A percentile compares a stretch with the other conserved stretches of the same genome.
Conservation (phyloP, 306 rosid species). For the Vachellia pachyceras region DNA sequence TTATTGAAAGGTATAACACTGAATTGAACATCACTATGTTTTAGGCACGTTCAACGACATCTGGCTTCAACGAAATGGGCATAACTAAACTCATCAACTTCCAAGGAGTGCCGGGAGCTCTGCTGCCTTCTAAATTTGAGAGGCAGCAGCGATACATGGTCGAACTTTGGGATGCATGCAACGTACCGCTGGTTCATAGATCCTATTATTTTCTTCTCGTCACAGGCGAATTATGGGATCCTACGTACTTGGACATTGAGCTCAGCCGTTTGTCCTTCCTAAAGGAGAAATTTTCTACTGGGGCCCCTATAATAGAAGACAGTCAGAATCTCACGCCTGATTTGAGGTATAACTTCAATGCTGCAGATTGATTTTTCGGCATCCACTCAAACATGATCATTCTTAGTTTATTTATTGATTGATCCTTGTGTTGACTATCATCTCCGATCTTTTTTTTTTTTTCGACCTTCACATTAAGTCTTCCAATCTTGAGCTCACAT, state of each 20-base stretch:
- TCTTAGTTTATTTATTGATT: no score
- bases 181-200: conserved; percentile 80
- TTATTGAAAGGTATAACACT: background rate
- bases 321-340: conserved; percentile 53
- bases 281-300: conserved; percentile 56
- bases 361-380: conserved; percentile 17
- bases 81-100: conserved; percentile 33
- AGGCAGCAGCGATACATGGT: conserved; percentile 65
- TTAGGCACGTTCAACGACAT: conserved; percentile 43
- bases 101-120: conserved; percentile 33
- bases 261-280: conserved; percentile 78
- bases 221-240: conserved; percentile 77
- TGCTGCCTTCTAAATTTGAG: conserved; percentile 54
- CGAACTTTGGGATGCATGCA: conserved; percentile 82
- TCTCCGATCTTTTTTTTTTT: no score
- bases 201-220: conserved; percentile 84
- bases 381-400: conserved; percentile 7
- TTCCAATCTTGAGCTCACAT: no score
- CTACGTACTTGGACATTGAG: conserved; percentile 82
- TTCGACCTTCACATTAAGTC: no score
- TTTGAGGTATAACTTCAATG: conserved; percentile 60
- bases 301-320: conserved; percentile 32
- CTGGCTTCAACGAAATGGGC: conserved; percentile 32
- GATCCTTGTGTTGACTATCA: no score
- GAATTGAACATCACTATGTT: conserved; percentile 16